These are phyloP conservation scores for Pseudonitzschia delicatissima DNA, from an alignment of 108 stramenopile species.

Conservation along the genomic window DNA sequence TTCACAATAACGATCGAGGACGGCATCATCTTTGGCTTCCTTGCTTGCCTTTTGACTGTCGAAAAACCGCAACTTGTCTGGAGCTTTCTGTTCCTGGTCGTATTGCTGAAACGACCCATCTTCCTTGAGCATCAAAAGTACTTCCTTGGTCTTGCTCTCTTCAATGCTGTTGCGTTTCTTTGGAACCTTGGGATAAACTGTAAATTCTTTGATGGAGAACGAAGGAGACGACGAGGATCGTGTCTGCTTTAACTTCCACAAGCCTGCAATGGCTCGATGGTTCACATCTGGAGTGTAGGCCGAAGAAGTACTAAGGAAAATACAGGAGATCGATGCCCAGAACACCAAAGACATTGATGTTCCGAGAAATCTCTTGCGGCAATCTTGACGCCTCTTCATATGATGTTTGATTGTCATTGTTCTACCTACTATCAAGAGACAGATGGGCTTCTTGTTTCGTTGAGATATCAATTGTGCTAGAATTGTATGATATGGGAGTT, in stretches of 20 bases:
- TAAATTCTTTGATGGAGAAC: conserved; percentile 80
- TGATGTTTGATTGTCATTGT: too few species aligned
- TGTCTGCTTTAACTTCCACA: conserved; percentile 53
- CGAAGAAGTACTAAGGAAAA: neutral
- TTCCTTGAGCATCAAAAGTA: conserved; percentile 78
- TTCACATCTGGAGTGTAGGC: conserved; percentile 47
- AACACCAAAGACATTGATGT: too few species aligned
- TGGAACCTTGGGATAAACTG: conserved; percentile 56
- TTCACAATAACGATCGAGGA: conserved; percentile 33
- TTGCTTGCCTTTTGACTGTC: conserved; percentile 23
- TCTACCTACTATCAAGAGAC: too few species aligned
- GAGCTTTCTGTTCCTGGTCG: conserved; percentile 17
- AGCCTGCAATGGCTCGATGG: conserved; percentile 65
- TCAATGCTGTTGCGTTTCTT: conserved; percentile 7
- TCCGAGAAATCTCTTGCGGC: too few species aligned
- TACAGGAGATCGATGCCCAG: neutral
- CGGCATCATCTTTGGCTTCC: conserved; percentile 20
- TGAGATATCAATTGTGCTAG: too few species aligned
- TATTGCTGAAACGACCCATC: conserved; percentile 75
- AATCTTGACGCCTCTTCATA: too few species aligned
- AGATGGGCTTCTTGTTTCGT: too few species aligned
- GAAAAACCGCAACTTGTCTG: conserved; percentile 26
- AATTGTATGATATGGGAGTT: too few species aligned
- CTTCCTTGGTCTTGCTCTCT: conserved; percentile 40
- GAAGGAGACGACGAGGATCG: conserved; percentile 5